Evolutionary conservation across 768 basidiomycete genomes (phyloP).

Genomic region (Boletellus ananiceps): DNA sequence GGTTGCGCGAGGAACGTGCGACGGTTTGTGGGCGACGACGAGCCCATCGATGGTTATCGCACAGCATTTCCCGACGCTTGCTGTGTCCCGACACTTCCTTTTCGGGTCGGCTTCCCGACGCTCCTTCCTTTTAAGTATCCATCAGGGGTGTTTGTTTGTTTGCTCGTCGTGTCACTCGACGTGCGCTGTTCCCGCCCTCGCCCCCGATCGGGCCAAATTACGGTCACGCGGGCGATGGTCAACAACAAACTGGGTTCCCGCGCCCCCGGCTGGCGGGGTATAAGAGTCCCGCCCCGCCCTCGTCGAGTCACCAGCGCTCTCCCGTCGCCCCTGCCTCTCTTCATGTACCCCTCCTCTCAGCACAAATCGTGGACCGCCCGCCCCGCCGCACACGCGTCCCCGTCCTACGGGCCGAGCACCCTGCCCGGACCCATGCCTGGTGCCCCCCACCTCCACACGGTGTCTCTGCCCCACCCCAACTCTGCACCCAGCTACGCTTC

Average conservation of each 20-base stretch:
- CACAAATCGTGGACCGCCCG: conserved; percentile 21
- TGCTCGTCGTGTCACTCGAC: conserved; percentile 13
- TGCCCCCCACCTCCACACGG: conserved; percentile 25
- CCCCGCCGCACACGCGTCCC: conserved; percentile 3
- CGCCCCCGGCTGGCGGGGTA: conserved; percentile 16
- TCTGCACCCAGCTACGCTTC: conserved; percentile 17
- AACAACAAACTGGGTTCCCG: conserved; percentile 20
- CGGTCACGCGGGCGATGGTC: conserved; percentile 9
- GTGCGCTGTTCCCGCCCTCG: conserved; percentile 28
- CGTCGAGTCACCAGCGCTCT: conserved; percentile 22
- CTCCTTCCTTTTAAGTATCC: conserved; percentile 18
- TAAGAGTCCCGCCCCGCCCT: conserved; percentile 19
- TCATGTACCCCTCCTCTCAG: conserved; percentile 22
- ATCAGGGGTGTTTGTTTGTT: conserved; percentile 14
- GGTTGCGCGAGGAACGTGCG: conserved; percentile 12
- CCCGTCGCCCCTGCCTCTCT: not conserved
- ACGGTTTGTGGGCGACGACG: conserved; percentile 3
- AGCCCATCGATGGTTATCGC: conserved; percentile 14
- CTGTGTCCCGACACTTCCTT: conserved; percentile 20
- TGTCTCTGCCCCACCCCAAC: conserved; percentile 31
- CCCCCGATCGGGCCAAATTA: conserved; percentile 10
- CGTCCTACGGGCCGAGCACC: conserved; percentile 9
- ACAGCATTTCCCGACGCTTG: conserved; percentile 16
- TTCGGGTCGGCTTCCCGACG: conserved; percentile 16
- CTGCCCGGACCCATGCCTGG: conserved; percentile 21